Evolutionary conservation across 139 green algal genomes (phyloP).

Genomic region (Ettlia oleoabundans): DNA sequence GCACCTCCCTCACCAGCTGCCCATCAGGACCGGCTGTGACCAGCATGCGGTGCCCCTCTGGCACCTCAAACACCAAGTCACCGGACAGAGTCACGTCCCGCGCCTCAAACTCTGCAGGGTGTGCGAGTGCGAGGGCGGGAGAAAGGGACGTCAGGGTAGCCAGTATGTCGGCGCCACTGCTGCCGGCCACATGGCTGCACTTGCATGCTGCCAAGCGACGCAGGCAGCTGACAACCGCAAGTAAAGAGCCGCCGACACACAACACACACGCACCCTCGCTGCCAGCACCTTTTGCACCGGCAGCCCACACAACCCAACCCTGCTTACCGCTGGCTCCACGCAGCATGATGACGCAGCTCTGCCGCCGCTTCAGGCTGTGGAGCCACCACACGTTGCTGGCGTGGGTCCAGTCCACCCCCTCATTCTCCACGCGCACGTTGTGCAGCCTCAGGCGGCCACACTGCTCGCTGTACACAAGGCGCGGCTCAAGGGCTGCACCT

Average conservation of each 20-base stretch:
- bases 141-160: background rate
- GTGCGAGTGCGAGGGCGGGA: background rate
- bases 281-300: background rate
- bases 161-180: no score
- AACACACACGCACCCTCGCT: background rate
- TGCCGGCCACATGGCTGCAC: background rate
- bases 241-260: background rate
- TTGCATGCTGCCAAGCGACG: background rate
- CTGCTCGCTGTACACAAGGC: constrained; percentile 59
- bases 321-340: constrained; percentile 55
- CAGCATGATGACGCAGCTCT: constrained; percentile 79
- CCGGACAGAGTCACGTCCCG: constrained; percentile 58
- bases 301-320: background rate
- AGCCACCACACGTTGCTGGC: constrained; percentile 84
- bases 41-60: constrained; percentile 79
- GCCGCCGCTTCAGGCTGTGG: constrained; percentile 70
- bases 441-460: constrained; percentile 78
- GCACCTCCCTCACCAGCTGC: constrained; percentile 1
- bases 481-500: background rate
- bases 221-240: background rate
- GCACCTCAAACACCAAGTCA: constrained; percentile 77
- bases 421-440: constrained; percentile 86
- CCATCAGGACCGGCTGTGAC: constrained; percentile 46
- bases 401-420: constrained; percentile 84
- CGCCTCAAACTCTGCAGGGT: constrained; percentile 89